phyloP scores from a whole-genome alignment of 192 early-diverging fungal genomes.

The Lobosporangium transversale region DNA sequence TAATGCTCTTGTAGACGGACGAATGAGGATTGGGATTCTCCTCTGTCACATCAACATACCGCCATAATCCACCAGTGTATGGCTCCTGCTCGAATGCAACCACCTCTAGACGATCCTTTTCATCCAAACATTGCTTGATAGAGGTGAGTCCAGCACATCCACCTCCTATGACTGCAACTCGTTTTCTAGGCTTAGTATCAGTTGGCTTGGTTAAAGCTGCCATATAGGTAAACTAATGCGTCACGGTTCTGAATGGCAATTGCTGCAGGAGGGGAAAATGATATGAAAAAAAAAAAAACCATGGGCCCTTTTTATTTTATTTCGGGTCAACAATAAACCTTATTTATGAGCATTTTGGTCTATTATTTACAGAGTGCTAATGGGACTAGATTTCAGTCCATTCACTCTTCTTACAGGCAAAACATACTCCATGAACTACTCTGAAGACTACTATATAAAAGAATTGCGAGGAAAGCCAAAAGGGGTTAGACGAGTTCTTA shows the following conservation, averaged over 20 bases:
- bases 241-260: too few species aligned
- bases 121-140: slow-evolving; percentile 66
- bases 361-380: too few species aligned
- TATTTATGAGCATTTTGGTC: too few species aligned
- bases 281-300: slow-evolving; percentile 1
- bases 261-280: not conserved
- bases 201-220: not conserved
- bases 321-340: too few species aligned
- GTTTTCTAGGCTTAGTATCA: not conserved
- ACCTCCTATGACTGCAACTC: slow-evolving; percentile 6
- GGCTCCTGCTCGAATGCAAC: slow-evolving; percentile 65
- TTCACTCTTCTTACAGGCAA: too few species aligned
- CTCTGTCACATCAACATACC: slow-evolving; percentile 44
- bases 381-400: too few species aligned
- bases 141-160: slow-evolving; percentile 52
- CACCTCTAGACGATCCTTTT: slow-evolving; percentile 59
- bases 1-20: slow-evolving; percentile 64
- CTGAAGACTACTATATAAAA: too few species aligned
- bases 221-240: too few species aligned
- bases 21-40: slow-evolving; percentile 59
- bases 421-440: too few species aligned
- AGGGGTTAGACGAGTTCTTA: too few species aligned
- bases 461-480: too few species aligned
- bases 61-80: slow-evolving; percentile 61
- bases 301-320: too few species aligned